Percentiles rank a stretch among this genome's conserved stretches.
Evolutionary conservation across 495 filamentous ascomycete genomes (phyloP).

Genomic region (Penicillium roqueforti): DNA sequence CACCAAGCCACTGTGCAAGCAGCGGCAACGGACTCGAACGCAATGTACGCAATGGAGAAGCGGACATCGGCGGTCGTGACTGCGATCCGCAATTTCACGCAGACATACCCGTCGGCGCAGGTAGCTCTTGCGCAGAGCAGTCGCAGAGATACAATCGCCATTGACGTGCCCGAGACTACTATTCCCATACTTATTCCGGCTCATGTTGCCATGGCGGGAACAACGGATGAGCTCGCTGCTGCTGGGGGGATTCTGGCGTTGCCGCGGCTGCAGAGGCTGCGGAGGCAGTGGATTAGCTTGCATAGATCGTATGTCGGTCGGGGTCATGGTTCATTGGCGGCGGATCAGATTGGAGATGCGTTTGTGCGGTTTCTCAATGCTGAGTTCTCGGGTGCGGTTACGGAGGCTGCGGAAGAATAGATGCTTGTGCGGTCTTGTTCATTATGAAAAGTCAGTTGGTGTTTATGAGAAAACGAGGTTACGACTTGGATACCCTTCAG

Average conservation of each 20-base stretch:
- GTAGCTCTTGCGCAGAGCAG: slow-evolving; percentile 47
- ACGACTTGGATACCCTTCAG: background rate
- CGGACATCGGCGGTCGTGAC: slow-evolving; percentile 78
- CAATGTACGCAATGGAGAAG: slow-evolving; percentile 81
- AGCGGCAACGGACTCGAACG: slow-evolving; percentile 63
- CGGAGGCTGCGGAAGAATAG: slow-evolving; percentile 13
- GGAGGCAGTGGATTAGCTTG: slow-evolving; percentile 80
- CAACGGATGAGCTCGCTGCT: slow-evolving; percentile 42
- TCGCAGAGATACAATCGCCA: slow-evolving; percentile 30
- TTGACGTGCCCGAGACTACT: slow-evolving; percentile 39
- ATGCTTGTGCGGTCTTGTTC: slow-evolving; percentile 1
- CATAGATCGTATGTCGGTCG: slow-evolving; percentile 52
- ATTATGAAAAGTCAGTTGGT: slow-evolving; percentile 2
- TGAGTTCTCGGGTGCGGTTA: slow-evolving; percentile 32
- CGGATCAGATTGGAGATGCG: slow-evolving; percentile 40
- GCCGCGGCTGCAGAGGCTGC: slow-evolving; percentile 74
- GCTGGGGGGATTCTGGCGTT: slow-evolving; percentile 56
- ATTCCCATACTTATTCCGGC: slow-evolving; percentile 49
- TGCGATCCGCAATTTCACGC: slow-evolving; percentile 61
- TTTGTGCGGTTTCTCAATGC: slow-evolving; percentile 49
- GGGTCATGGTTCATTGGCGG: slow-evolving; percentile 27
- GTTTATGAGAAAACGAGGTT: slow-evolving; percentile 16
- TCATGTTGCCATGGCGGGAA: slow-evolving; percentile 35
- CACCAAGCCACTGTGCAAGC: slow-evolving; percentile 78
- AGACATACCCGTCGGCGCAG: slow-evolving; percentile 36